Conservation (phyloP, 1,284 basidiomycete genomes). For the Pascua sp. region DNA sequence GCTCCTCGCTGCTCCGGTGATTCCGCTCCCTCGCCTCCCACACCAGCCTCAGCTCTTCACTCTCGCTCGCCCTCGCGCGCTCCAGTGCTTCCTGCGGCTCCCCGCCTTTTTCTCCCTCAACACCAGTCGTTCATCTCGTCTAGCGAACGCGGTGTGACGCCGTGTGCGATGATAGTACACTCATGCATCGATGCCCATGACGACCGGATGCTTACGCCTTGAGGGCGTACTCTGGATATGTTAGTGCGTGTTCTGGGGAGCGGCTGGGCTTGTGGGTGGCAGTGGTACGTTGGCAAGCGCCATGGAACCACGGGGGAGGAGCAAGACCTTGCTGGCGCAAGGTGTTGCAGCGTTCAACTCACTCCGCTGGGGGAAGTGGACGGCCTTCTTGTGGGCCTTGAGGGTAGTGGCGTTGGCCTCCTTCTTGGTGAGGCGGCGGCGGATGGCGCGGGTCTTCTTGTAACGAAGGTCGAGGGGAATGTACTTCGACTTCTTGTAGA, state of each 20-base stretch:
- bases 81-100: too few relatives aligned
- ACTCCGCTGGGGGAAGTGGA: slow-evolving; percentile 74
- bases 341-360: slow-evolving; percentile 17
- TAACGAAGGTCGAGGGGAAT: slow-evolving; percentile 93
- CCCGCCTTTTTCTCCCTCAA: too few relatives aligned
- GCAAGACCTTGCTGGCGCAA: neutral
- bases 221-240: slow-evolving; percentile 43
- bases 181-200: slow-evolving; percentile 31
- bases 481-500: slow-evolving; percentile 90
- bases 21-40: too few relatives aligned
- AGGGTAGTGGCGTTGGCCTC: slow-evolving; percentile 78
- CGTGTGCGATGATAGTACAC: slow-evolving; percentile 27
- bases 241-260: neutral
- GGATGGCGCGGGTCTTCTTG: slow-evolving; percentile 99
- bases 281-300: too few relatives aligned
- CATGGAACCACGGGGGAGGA: neutral
- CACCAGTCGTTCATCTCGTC: too few relatives aligned
- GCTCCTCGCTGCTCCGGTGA: too few relatives aligned
- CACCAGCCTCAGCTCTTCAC: too few relatives aligned
- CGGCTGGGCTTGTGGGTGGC: neutral
- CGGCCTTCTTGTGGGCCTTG: slow-evolving; percentile 87
- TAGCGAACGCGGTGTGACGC: too few relatives aligned
- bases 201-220: slow-evolving; percentile 38
- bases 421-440: slow-evolving; percentile 87
- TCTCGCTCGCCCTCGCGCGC: too few relatives aligned